Conservation (phyloP, 1,139 yeast genomes). For the Trichomonascaceae sp. region DNA sequence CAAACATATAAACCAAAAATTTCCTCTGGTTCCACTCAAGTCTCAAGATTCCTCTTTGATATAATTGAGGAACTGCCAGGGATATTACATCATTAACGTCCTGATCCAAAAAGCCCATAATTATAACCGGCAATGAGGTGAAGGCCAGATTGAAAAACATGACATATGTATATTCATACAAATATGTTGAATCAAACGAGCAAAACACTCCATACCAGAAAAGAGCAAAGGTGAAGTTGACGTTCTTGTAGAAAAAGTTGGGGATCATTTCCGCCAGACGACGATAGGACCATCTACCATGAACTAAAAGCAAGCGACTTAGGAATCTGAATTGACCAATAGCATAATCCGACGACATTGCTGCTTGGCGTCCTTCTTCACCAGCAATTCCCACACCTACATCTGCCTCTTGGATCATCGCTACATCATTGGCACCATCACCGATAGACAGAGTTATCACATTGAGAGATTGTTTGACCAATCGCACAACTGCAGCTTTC, state of each 20-base stretch:
- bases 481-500: slow-evolving; percentile 89
- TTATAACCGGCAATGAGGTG: slow-evolving; percentile 88
- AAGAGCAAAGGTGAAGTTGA: slow-evolving; percentile 76
- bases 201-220: slow-evolving; percentile 90
- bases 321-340: slow-evolving; percentile 89
- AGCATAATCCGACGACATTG: slow-evolving; percentile 95
- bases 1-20: slow-evolving; percentile 79
- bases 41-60: slow-evolving; percentile 76
- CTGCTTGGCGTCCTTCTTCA: slow-evolving; percentile 97
- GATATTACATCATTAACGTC: slow-evolving; percentile 83
- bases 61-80: slow-evolving; percentile 82
- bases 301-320: slow-evolving; percentile 72
- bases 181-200: slow-evolving; percentile 84
- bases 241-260: slow-evolving; percentile 85
- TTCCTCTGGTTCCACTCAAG: slow-evolving; percentile 74
- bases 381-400: slow-evolving; percentile 99
- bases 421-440: slow-evolving; percentile 97
- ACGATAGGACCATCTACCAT: slow-evolving; percentile 95
- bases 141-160: slow-evolving; percentile 92
- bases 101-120: slow-evolving; percentile 87
- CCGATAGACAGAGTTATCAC: slow-evolving; percentile 94
- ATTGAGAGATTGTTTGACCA: slow-evolving; percentile 73
- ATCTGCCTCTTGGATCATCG: slow-evolving; percentile 97
- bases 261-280: slow-evolving; percentile 93
- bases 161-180: slow-evolving; percentile 86